Base-by-base conservation (phyloP, 2,329 filamentous ascomycete genomes). In the Corniculantispora saksenae region DNA sequence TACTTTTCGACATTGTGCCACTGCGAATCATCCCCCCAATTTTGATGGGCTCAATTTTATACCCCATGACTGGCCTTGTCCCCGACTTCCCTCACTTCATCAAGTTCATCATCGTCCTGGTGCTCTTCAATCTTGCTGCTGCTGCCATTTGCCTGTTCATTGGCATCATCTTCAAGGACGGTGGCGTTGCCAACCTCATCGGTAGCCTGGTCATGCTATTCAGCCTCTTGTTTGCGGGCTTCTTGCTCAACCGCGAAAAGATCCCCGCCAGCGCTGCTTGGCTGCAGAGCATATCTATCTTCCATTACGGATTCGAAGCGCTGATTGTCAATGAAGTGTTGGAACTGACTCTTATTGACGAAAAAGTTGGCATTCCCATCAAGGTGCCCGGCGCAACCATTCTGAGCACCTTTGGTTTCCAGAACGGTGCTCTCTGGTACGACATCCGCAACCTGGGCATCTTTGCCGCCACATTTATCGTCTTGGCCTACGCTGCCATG, bases 121-220 rank as follows among this genome's bases (percentile, higher is more conserved):
- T 98, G 0, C 84, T 99, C 23, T 99, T 99, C 83, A 99, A 99
- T 76, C 84, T 99, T 32, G 94, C 95, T 0, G 94, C 95, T 0
- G 92, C 95, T 0, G 91, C 91, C 40, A 95, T 99, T 67, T 98
- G 93, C 75, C 84, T 99, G 9, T 97, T 97, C 75, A 96, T 99
- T 70, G 95, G 95, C 69, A 97, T 99, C 66, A 86, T 97, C 9
- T 97, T 96, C 84, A 92, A 91, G 72, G 95, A 99, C 72, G 87
- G 87, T 38, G 91, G 93, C 45, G 93, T 99, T 2, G 95, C 95
- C 59, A 98, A 96, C 77, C 78, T 99, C 68, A 91, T 99, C 66
- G 95, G 94, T 62, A 96, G 94, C 71, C 80, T 99, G 71, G 93
- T 98, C 59, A 99, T 99, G 95, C 84, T 99, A 10, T 99, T 99